phyloP scores from a whole-genome alignment of 225 moss, liverwort and hornwort genomes.

The Antitrichia curtipendula region DNA sequence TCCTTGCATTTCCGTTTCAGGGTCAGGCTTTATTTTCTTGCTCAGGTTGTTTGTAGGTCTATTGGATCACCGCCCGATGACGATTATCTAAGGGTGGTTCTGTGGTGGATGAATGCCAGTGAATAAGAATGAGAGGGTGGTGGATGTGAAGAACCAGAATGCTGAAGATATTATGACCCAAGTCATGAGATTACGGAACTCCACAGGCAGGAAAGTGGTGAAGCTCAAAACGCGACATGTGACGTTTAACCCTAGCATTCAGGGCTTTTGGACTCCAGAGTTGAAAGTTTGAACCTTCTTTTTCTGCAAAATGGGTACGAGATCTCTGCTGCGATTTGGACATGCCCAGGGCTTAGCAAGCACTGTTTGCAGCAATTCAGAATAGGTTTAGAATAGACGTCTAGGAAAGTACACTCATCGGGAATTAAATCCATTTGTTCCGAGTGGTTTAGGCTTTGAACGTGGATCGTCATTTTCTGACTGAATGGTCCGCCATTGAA shows the following conservation, averaged over 20 bases:
- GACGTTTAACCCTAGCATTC: conserved; percentile 79
- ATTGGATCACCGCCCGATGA: background rate
- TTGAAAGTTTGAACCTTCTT: background rate
- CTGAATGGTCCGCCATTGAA: background rate
- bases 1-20: background rate
- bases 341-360: background rate
- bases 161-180: conserved; percentile 58
- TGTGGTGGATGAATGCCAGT: conserved; percentile 36
- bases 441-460: background rate
- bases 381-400: background rate
- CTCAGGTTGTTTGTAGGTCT: background rate
- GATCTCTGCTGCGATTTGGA: background rate
- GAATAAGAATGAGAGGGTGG: conserved; percentile 84
- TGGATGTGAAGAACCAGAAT: conserved; percentile 73
- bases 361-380: background rate
- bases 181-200: conserved; percentile 75
- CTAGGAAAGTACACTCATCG: background rate
- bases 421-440: background rate
- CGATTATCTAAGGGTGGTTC: background rate
- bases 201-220: conserved; percentile 87
- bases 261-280: conserved; percentile 82
- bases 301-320: background rate
- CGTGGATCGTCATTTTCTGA: background rate
- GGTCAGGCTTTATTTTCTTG: background rate
- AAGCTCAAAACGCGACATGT: conserved; percentile 91